Evolutionary conservation across 768 basidiomycete species (phyloP).

Genomic region (Lentinula boryana): DNA sequence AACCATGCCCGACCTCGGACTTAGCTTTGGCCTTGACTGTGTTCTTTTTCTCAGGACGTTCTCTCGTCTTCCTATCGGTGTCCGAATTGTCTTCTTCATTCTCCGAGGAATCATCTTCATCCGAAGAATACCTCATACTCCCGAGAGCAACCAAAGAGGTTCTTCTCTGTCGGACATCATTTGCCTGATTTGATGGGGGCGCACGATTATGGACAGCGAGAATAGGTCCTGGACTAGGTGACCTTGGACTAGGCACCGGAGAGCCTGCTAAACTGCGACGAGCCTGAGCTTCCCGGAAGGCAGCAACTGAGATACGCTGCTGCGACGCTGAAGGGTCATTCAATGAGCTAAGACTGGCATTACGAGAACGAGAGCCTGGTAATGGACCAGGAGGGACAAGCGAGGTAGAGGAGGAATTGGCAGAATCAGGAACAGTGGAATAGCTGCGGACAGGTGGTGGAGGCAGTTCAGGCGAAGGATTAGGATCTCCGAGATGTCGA

Average conservation of each 20-base stretch:
- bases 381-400: constrained; percentile 25
- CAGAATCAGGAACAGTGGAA: constrained; percentile 8
- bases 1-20: constrained; percentile 28
- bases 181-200: background rate
- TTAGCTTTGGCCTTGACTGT: constrained; percentile 7
- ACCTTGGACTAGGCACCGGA: constrained; percentile 43
- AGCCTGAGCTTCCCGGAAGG: constrained; percentile 75
- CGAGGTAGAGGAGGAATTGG: constrained; percentile 14
- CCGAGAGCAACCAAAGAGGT: constrained; percentile 2
- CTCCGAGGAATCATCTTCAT: constrained; percentile 29
- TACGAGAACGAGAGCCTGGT: constrained; percentile 44
- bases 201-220: background rate
- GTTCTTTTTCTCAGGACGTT: constrained; percentile 22
- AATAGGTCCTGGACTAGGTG: constrained; percentile 22
- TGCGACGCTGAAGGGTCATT: constrained; percentile 47
- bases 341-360: constrained; percentile 34
- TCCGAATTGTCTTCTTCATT: constrained; percentile 25
- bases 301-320: constrained; percentile 75
- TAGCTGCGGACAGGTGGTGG: background rate
- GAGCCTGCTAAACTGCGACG: constrained; percentile 57
- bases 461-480: constrained; percentile 20
- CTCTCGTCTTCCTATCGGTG: constrained; percentile 7
- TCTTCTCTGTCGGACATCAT: background rate
- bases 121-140: constrained; percentile 7
- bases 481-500: constrained; percentile 53